Percentiles rank a stretch among this genome's conserved stretches.
Conservation (phyloP, 495 filamentous ascomycete genomes). For the Neurospora pannonica region DNA sequence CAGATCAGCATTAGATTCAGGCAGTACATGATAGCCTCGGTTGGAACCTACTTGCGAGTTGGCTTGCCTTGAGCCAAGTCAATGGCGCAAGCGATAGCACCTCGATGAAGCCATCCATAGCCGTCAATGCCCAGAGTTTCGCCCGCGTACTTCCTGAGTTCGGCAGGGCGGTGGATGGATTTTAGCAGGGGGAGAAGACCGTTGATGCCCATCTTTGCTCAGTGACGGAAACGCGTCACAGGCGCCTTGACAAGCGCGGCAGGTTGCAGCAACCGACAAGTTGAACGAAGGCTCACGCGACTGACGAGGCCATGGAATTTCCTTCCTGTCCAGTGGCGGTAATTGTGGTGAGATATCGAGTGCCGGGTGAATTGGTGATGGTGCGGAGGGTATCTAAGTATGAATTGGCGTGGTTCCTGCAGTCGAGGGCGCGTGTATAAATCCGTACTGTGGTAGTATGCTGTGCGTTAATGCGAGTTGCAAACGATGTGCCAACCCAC, state of each 20-base stretch:
- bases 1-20: conserved; percentile 8
- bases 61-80: conserved; percentile 84
- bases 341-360: conserved; percentile 5
- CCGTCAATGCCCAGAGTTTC: conserved; percentile 89
- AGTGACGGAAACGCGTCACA: not conserved
- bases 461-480: not conserved
- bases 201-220: conserved; percentile 20
- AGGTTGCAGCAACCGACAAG: not conserved
- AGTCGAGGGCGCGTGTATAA: not conserved
- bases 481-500: not conserved
- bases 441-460: not conserved
- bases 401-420: not conserved
- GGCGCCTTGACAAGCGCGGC: not conserved
- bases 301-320: not conserved
- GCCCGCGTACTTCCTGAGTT: conserved; percentile 78
- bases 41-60: conserved; percentile 61
- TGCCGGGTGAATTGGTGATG: not conserved
- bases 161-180: conserved; percentile 83
- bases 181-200: conserved; percentile 88
- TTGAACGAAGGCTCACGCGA: not conserved
- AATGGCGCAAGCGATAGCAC: conserved; percentile 80
- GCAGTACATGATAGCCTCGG: not conserved
- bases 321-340: not conserved
- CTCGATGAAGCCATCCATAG: conserved; percentile 97
- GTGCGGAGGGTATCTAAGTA: not conserved